Base-by-base conservation (phyloP, 805 yeast species). In the Clavispora asparagi region DNA sequence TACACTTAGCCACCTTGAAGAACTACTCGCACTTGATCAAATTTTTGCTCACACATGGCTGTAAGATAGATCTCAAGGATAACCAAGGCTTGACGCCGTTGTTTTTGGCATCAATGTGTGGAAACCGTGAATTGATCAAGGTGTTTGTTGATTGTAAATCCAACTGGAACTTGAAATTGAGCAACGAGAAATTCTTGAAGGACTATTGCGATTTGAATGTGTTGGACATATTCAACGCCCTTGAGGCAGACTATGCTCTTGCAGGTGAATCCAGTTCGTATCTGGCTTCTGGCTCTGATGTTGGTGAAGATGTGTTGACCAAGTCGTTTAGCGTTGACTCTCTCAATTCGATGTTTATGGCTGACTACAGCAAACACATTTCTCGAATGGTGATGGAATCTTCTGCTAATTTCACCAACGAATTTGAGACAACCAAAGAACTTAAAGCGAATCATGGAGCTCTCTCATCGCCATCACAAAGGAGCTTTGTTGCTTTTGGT, bases 71-170 rank as follows among this genome's bases (percentile, higher is more conserved):
- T 63, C 71, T 75, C 40, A 79, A 78, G 56, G 99, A 94, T 62
- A 73, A 76, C 38, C 87, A 83, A 60, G 97, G 96, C 1, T 79
- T 79, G 51, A 84, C 97, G 0, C 96, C 99, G 5, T 70, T 94
- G 47, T 96, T 91, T 63, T 83, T 86, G 59, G 96, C 97, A 0
- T 79, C 89, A 29, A 62, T 91, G 55, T 73, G 76, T 53, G 96
- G 96, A 29, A 77, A 85, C 58, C 70, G 87, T 43, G 83, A 78
- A 40, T 72, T 85, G 35, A 85, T 87, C 50, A 74, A 76, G 39
- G 58, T 83, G 38, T 72, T 87, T 51, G 60, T 83, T 37, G 81
- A 76, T 32, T 82, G 85, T 60, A 83, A 82, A 43, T 85, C 92
- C 1, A 81, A 78, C 53, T 64, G 77, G 51, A 68, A 73, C 33